phyloP scores from a whole-genome alignment of 2,329 filamentous ascomycete species.

The Fusarium sp. region DNA sequence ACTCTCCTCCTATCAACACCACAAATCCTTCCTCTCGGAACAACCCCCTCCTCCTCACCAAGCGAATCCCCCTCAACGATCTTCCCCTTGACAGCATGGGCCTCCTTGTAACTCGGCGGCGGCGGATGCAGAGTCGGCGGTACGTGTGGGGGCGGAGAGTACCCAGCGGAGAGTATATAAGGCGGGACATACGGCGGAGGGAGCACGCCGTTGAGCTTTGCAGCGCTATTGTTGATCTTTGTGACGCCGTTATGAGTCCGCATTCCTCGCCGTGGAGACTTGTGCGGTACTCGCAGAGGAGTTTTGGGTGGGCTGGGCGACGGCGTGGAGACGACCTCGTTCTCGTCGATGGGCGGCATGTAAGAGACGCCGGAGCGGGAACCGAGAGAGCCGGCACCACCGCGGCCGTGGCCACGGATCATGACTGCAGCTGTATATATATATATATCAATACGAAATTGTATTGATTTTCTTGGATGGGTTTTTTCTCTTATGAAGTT shows the following conservation, averaged over 20 bases:
- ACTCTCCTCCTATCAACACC: slow-evolving; percentile 30
- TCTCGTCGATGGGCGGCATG: slow-evolving; percentile 53
- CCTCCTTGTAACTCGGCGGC: slow-evolving; percentile 37
- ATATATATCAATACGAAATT: not conserved
- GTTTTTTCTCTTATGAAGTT: not conserved
- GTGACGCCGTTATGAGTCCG: slow-evolving; percentile 1
- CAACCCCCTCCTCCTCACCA: slow-evolving; percentile 20
- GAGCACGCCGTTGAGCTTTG: slow-evolving; percentile 11
- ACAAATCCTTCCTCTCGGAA: slow-evolving; percentile 6
- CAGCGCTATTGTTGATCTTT: not conserved
- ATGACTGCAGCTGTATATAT: slow-evolving; percentile 7
- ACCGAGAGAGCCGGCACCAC: slow-evolving; percentile 19
- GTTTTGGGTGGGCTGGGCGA: slow-evolving; percentile 31
- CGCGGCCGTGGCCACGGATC: slow-evolving; percentile 32
- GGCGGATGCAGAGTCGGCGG: slow-evolving; percentile 25
- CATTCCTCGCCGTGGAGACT: slow-evolving; percentile 35
- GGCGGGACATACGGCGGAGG: slow-evolving; percentile 42
- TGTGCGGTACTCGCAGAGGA: slow-evolving; percentile 46
- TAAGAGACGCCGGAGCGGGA: slow-evolving; percentile 43
- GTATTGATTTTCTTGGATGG: not conserved
- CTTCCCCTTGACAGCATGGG: slow-evolving; percentile 12
- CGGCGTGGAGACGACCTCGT: slow-evolving; percentile 41
- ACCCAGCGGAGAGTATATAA: slow-evolving; percentile 7
- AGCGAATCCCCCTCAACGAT: slow-evolving; percentile 19
- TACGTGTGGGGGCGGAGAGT: not conserved